Conservation (phyloP, 2,329 filamentous ascomycete species). For the Cladosporium sp. region DNA sequence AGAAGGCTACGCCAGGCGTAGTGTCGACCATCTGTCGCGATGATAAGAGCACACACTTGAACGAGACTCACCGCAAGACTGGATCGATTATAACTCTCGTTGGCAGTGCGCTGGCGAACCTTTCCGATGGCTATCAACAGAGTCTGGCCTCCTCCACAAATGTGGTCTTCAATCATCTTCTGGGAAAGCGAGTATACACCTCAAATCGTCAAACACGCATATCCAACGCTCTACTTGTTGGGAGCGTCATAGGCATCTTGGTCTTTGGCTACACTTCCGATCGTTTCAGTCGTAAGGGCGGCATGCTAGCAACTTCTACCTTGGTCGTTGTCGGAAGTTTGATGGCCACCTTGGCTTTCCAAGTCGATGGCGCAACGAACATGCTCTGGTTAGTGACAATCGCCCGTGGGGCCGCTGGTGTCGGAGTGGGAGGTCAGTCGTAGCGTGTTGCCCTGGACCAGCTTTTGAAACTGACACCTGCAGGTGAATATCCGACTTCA, state of each 20-base stretch:
- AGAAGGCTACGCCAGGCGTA: too few species aligned
- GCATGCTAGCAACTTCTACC: constrained; percentile 30
- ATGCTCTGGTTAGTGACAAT: constrained; percentile 54
- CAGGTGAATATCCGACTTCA: constrained; percentile 48
- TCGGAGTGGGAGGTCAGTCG: neutral
- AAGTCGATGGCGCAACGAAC: constrained; percentile 32
- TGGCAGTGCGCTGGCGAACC: constrained; percentile 28
- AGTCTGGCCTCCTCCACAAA: constrained; percentile 32
- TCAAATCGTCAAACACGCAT: constrained; percentile 31
- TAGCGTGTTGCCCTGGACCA: too few species aligned
- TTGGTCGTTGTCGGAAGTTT: constrained; percentile 31
- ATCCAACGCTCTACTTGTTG: constrained; percentile 31
- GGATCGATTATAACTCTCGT: constrained; percentile 19
- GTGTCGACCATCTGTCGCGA: too few species aligned
- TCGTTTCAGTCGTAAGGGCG: constrained; percentile 31
- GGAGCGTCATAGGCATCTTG: constrained; percentile 32
- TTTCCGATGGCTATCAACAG: constrained; percentile 34
- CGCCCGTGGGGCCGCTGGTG: constrained; percentile 40
- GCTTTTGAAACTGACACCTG: constrained; percentile 35
- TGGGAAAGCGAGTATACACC: constrained; percentile 28
- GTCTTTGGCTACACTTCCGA: constrained; percentile 32
- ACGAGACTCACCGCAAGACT: neutral
- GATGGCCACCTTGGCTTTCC: constrained; percentile 36
- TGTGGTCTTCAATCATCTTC: constrained; percentile 30
- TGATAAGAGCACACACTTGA: too few species aligned